Base-by-base conservation (phyloP, 495 filamentous ascomycete genomes). In the Glarea lozoyensis region DNA sequence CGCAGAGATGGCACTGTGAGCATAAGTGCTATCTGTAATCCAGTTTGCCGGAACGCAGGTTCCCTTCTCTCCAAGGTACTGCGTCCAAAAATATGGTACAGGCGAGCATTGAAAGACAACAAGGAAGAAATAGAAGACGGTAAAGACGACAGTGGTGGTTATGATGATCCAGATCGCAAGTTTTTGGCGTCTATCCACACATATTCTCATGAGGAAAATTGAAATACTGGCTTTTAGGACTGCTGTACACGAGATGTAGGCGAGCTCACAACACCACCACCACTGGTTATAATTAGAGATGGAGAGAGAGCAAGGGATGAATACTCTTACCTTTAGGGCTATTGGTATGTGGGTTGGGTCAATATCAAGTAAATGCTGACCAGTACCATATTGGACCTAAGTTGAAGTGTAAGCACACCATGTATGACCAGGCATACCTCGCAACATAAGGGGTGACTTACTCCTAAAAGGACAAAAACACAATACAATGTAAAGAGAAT, bases 41-140 rank as follows among this genome's bases (percentile, higher is more conserved):
- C 56, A 25, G 1, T 25, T 23, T 2, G 45, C 25, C 20, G 47
- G 25, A 27, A 63, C 51, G 29, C 62, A 65, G 20, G 18, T 38
- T 20, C 53, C 56, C n/a, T 52, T 32, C 21, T 37, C 47, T 13
- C 47, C 57, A 2, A 48, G 50, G 29, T 48, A 56, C 21, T 56
- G 47, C 10, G 52, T 49, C 67, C 66, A 72, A 48, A 63, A 68
- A 43, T 50, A 56, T 10, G 45, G 37, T 15, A 61, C 46, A 7
- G 64, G 65, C 31, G 50, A 17, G 48, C 70, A 75, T 42, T 73
- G 67, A 22, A 73, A 56, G 31, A 66, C 30, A 45, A 61, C 54
- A 36, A 68, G 36, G 32, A 72, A 56, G 48, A 68, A 61, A 55
- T 59, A 71, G 23, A 41, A 50, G 6, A 42, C 12, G 33, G 60